These are phyloP conservation scores for Seiridium unicorne DNA, from an alignment of 2,329 filamentous ascomycete species.

Conservation along the genomic window DNA sequence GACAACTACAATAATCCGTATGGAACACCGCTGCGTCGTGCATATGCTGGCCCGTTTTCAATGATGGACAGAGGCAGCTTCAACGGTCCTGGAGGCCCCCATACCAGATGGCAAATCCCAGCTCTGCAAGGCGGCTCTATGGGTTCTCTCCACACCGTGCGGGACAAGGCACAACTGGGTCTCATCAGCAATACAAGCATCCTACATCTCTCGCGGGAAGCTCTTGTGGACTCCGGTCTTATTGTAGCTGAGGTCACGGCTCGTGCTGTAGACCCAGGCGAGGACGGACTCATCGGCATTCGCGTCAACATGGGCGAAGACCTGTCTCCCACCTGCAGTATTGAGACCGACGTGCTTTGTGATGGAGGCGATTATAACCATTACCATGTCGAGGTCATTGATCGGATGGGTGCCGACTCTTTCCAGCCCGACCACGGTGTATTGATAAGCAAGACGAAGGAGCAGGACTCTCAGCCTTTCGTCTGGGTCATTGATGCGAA, in stretches of 20 bases:
- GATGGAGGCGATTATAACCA: constrained; percentile 49
- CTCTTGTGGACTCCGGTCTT: constrained; percentile 39
- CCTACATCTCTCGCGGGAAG: constrained; percentile 41
- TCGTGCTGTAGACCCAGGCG: constrained; percentile 39
- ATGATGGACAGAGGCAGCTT: constrained; percentile 53
- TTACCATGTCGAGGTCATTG: constrained; percentile 52
- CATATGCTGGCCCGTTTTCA: constrained; percentile 50
- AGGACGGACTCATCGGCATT: constrained; percentile 41
- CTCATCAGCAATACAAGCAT: constrained; percentile 42
- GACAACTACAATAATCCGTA: constrained; percentile 58
- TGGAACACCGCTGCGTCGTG: constrained; percentile 39
- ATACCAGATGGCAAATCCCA: constrained; percentile 51
- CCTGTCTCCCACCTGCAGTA: constrained; percentile 41
- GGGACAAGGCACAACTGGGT: constrained; percentile 51
- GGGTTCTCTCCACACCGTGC: constrained; percentile 51
- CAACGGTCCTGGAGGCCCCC: constrained; percentile 52
- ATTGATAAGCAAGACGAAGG: constrained; percentile 53
- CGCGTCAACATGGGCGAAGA: constrained; percentile 45
- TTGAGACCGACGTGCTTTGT: constrained; percentile 41
- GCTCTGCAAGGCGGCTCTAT: constrained; percentile 45
- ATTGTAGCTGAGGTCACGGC: constrained; percentile 46
- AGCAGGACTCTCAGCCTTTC: constrained; percentile 42
- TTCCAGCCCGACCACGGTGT: constrained; percentile 52
- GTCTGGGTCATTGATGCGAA: constrained; percentile 56
- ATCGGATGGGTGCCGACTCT: constrained; percentile 52